Conservation (phyloP, 169 alveolate genomes). For the Blepharisma undulans region DNA sequence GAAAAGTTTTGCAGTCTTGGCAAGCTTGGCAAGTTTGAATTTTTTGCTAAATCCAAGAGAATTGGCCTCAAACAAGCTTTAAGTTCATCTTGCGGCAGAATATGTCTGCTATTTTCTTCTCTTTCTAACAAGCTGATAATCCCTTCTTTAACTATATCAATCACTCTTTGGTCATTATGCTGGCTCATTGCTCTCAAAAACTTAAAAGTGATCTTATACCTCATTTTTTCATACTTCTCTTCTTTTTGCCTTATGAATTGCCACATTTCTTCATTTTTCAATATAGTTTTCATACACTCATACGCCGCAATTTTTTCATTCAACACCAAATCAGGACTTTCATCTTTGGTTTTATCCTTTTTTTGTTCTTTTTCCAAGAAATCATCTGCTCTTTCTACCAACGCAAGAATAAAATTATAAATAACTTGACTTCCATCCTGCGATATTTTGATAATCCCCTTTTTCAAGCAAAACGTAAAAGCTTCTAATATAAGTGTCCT, state of each 20-base stretch:
- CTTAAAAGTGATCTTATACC: slow-evolving; percentile 15
- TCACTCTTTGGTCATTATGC: background rate
- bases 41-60: slow-evolving; percentile 20
- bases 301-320: slow-evolving; percentile 22
- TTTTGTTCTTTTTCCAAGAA: background rate
- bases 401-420: background rate
- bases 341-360: background rate
- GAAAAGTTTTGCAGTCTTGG: background rate
- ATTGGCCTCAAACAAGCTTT: slow-evolving; percentile 37
- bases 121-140: background rate
- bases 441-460: background rate
- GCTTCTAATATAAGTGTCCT: slow-evolving; percentile 21
- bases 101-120: slow-evolving; percentile 9
- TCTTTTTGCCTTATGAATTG: background rate
- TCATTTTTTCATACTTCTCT: background rate
- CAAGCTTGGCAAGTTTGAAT: background rate
- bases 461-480: slow-evolving; percentile 14
- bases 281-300: slow-evolving; percentile 7
- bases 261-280: slow-evolving; percentile 28
- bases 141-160: slow-evolving; percentile 15
- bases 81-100: slow-evolving; percentile 20
- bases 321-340: background rate
- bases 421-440: background rate
- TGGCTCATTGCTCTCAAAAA: slow-evolving; percentile 29
- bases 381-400: background rate